Conservation (phyloP, 1,139 yeast genomes). For the Candida sp. region DNA sequence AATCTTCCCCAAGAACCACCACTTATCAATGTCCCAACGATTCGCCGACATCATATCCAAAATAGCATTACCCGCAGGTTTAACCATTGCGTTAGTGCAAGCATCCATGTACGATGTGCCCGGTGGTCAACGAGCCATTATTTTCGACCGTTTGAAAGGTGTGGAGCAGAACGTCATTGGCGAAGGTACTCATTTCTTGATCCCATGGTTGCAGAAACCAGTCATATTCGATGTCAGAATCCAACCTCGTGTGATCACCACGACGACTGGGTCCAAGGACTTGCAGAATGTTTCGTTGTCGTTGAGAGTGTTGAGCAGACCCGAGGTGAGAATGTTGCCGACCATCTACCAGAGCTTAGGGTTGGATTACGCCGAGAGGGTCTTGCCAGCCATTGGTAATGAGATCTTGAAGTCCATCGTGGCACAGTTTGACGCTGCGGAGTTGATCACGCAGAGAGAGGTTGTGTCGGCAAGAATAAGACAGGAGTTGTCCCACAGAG, state of each 20-base stretch:
- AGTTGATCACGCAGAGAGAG: conserved; percentile 96
- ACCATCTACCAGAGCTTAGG: conserved; percentile 90
- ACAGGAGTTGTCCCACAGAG: conserved; percentile 84
- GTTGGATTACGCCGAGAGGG: conserved; percentile 95
- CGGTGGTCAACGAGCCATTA: conserved; percentile 96
- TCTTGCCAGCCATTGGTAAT: conserved; percentile 95
- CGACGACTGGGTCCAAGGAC: conserved; percentile 98
- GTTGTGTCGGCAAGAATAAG: conserved; percentile 90
- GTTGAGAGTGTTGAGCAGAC: conserved; percentile 91
- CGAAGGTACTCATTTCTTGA: conserved; percentile 94
- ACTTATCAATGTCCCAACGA: conserved; percentile 45
- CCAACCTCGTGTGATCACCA: conserved; percentile 87
- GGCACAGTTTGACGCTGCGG: conserved; percentile 99
- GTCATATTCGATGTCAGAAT: conserved; percentile 92
- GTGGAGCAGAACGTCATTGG: conserved; percentile 87
- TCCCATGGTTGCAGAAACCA: conserved; percentile 97
- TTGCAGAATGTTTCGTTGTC: conserved; percentile 95
- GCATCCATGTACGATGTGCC: conserved; percentile 89
- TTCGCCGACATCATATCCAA: conserved; percentile 42
- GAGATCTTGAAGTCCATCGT: conserved; percentile 95
- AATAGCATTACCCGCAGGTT: conserved; percentile 73
- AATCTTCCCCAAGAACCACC: no score
- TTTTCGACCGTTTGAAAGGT: conserved; percentile 91
- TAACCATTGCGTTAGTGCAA: conserved; percentile 68
- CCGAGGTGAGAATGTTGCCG: conserved; percentile 85